Percentiles rank a stretch among this genome's conserved stretches.
Evolutionary conservation across 179 eudicot species (phyloP).

Genomic region (Silene vulgaris): DNA sequence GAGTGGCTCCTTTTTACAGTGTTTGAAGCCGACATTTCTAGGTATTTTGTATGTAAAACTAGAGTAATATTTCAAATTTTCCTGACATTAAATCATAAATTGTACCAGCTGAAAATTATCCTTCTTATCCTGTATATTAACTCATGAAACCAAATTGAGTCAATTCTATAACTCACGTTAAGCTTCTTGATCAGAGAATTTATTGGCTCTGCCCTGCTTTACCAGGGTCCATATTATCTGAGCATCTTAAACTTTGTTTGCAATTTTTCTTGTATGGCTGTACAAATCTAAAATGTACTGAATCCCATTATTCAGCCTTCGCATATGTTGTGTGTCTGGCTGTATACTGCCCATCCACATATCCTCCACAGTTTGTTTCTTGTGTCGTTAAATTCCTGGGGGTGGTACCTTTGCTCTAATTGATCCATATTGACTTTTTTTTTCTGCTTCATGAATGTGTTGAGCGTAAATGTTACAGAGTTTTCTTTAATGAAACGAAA

Average conservation of each 20-base stretch:
- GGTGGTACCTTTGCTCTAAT: background rate
- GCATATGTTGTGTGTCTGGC: background rate
- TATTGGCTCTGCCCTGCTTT: background rate
- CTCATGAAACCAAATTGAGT: background rate
- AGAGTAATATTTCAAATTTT: background rate
- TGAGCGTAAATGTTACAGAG: background rate
- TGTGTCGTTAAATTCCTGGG: background rate
- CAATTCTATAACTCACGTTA: background rate
- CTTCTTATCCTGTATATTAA: background rate
- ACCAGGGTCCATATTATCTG: background rate
- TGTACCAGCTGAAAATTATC: background rate
- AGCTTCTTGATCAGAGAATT: background rate
- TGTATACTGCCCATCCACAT: background rate
- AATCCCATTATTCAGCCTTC: background rate
- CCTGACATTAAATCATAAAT: background rate
- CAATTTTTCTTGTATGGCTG: background rate
- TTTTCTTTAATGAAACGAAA: no score
- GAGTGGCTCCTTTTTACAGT: conserved; percentile 99
- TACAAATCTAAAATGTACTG: background rate
- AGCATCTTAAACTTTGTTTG: conserved; percentile 3
- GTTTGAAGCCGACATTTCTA: conserved; percentile 91
- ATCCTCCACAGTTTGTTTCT: background rate
- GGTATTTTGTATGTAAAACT: conserved; percentile 35
- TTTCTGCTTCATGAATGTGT: background rate
- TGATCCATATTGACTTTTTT: background rate